A percentile compares a stretch with the other conserved stretches of the same genome.
phyloP scores from a whole-genome alignment of 768 basidiomycete genomes.

The Lanmaoa rubissima region DNA sequence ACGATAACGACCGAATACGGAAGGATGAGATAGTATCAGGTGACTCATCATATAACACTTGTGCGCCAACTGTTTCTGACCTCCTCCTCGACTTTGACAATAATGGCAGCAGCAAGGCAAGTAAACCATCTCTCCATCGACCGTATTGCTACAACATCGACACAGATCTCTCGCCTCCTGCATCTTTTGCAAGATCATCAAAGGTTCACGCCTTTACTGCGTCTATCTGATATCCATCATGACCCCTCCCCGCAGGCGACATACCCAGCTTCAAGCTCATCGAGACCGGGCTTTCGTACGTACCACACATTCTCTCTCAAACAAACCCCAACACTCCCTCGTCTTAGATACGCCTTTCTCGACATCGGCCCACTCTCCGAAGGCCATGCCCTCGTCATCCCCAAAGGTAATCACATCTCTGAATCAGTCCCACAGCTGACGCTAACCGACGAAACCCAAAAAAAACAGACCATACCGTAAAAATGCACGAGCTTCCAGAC shows the following conservation, averaged over 20 bases:
- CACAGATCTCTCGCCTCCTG: constrained; percentile 60
- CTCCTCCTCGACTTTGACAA: background rate
- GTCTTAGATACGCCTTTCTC: constrained; percentile 75
- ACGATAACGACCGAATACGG: background rate
- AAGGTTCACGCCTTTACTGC: constrained; percentile 47
- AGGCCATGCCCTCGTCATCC: constrained; percentile 90
- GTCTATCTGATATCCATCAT: background rate
- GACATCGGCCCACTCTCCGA: constrained; percentile 89
- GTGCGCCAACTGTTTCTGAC: background rate
- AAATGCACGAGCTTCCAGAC: constrained; percentile 86
- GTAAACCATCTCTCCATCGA: background rate
- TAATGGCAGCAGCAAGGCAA: constrained; percentile 24
- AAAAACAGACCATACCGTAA: constrained; percentile 73
- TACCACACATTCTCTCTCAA: constrained; percentile 12
- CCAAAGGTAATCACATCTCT: constrained; percentile 65
- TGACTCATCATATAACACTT: background rate
- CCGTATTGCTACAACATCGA: background rate
- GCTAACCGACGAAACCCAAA: background rate
- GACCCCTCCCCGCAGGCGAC: constrained; percentile 52
- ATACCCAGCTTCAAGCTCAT: constrained; percentile 86
- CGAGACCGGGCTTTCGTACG: constrained; percentile 71
- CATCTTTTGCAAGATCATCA: constrained; percentile 95
- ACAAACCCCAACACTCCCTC: no score
- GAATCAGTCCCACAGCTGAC: no score
- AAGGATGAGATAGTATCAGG: constrained; percentile 3